Evolutionary conservation across 805 yeast genomes (phyloP), one percentile per base, ranked within the genome.

Genomic region (Ogataea populi-albae): DNA sequence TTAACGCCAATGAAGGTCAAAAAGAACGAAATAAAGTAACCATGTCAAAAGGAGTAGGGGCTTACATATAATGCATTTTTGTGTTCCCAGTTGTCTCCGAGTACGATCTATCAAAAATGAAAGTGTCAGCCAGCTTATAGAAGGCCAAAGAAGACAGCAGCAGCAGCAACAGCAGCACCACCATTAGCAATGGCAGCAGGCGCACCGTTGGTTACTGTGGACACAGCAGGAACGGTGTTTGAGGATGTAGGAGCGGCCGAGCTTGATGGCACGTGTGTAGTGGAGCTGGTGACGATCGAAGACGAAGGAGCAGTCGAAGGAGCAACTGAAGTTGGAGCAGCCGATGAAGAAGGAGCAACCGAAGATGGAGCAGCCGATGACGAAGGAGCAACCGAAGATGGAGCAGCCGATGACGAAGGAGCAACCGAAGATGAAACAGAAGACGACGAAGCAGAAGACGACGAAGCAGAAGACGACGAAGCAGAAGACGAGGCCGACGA

Each of bases 401-500:
- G 16, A 5, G 50, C 25, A 4, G 37, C 32, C 9, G 59, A 31
- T 11, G 62, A 31, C 11, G 57, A 26, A 4, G 59, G 17, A 12
- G 61, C 33, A 27, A 21, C 9, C 9, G 30, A 16, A 10, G 30
- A 16, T 10, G 30, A 9, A 27, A 21, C 16, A 9, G 59, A 31
- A 12, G 63, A 27, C 11, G 60, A 20, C 3, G 62, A 34, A 6
- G 60, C 24, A n/a, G 61, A 24, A 10, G 64, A 34, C 6, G 66
- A 38, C 4, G 64, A 34, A n/a, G 65, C 29, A 8, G 63, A 34
- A 9, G 65, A 32, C 6, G 68, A 40, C 10, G 69, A 35, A 8
- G 69, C 38, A 6, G 67, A 35, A 6, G 65, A 30, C 11, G 66
- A 34, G 9, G 66, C 38, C 11, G 70, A 47, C 6, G 62, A 30